Evolutionary conservation across 192 early-diverging fungal genomes (phyloP), one percentile per base, ranked within the genome.

Genomic region (Umbelopsis vinacea): DNA sequence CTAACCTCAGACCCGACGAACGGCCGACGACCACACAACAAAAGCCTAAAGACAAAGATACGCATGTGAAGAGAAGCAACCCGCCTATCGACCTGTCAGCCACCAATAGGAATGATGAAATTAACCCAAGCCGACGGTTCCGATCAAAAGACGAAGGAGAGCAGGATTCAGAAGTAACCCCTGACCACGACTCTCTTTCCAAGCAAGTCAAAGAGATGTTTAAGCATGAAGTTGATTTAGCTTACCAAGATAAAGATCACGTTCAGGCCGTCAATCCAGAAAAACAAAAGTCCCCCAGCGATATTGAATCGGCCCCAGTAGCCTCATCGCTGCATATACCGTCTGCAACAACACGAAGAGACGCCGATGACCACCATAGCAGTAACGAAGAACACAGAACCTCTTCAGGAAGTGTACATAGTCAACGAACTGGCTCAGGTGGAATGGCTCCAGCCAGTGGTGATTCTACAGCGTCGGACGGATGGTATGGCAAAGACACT

Each of bases 401-500:
- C 24, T 70, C 69, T 5, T 53, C 69, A 21, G 37, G 19, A 23
- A 40, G 69, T 46, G 67, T 14, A 69, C 15, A 45, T 35, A 47
- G 46, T 37, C 26, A 47, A n/a, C 23, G 29, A 6, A 33, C 69
- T 8, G n/a, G 26, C 29, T 53, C 55, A n/a, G 37, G 26, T 45
- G 19, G n/a, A 29, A 1, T 29, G 5, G 55, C 33, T 0, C 52
- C 9, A 10, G 37, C 17, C 0, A 60, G 52, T 37, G 40, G 12
- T 46, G 52, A 52, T 1, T 72, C 71, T 15, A 57, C 71, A 14
- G 26, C 53, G 26, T 71, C 71, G 0, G 71, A 72, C 22, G 52
- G 55, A 0, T 72, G 71, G 71, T 72, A 57, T 40, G 45, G 54
- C 37, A 60, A 72, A 22, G 71, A 72, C 57, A 57, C 48, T 24